phyloP scores from a whole-genome alignment of 306 rosid genomes.

The Mimosa bimucronata region DNA sequence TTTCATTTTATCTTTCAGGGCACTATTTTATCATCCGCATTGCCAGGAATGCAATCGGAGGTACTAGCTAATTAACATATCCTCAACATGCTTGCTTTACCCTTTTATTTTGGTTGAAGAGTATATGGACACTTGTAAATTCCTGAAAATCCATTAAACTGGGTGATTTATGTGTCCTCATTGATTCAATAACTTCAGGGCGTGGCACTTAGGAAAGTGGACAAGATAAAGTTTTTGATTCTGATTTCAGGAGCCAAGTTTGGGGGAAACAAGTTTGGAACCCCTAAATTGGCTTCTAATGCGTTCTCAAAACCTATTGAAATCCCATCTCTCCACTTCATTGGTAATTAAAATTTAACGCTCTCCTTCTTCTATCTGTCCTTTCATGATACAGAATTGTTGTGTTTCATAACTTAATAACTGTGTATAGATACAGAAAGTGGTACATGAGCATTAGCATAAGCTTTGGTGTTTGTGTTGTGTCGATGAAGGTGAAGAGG shows the following conservation, averaged over 20 bases:
- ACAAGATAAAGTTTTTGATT: conserved; percentile 49
- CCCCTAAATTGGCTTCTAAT: conserved; percentile 55
- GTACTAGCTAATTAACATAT: conserved; percentile 26
- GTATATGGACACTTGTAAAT: conserved; percentile 1
- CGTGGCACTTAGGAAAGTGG: conserved; percentile 49
- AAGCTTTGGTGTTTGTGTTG: not conserved
- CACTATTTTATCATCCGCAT: conserved; percentile 48
- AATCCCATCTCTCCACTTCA: conserved; percentile 53
- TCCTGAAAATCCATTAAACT: not conserved
- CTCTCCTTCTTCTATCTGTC: not conserved
- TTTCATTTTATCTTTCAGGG: conserved; percentile 40
- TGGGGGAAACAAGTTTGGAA: conserved; percentile 46
- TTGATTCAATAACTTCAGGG: conserved; percentile 42
- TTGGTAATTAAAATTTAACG: conserved; percentile 37
- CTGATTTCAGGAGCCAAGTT: conserved; percentile 52
- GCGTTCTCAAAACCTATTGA: conserved; percentile 48
- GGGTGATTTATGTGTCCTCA: not conserved
- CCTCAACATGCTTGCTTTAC: not conserved
- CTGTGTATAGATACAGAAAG: not conserved
- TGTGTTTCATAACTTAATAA: not conserved
- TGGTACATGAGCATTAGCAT: not conserved
- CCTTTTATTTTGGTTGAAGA: not conserved
- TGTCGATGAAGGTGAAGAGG: conserved; percentile 51
- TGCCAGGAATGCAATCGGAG: conserved; percentile 59
- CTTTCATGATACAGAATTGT: not conserved